These are phyloP conservation scores for Microbotryomycetes sp. DNA, from an alignment of 1,284 basidiomycete species.

Conservation along the genomic window DNA sequence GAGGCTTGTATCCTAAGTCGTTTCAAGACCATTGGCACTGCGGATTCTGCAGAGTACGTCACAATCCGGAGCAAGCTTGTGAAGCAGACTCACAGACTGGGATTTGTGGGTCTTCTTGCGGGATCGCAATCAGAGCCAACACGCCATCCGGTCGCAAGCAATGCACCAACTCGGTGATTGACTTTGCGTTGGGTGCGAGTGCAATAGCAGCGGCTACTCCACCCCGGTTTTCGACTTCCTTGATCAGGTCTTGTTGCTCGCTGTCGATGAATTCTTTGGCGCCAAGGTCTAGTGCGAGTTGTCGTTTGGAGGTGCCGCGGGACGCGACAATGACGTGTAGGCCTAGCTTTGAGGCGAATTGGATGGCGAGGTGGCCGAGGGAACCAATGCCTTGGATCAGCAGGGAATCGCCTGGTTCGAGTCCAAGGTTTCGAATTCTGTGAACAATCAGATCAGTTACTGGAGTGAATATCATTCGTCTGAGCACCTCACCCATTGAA, in stretches of 20 bases:
- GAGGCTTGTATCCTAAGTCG: neutral
- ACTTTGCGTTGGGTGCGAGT: constrained; percentile 39
- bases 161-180: constrained; percentile 37
- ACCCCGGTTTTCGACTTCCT: constrained; percentile 42
- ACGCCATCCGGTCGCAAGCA: constrained; percentile 41
- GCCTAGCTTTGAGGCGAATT: constrained; percentile 19
- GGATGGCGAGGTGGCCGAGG: constrained; percentile 40
- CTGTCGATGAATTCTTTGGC: constrained; percentile 41
- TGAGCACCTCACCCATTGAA: too few relatives aligned
- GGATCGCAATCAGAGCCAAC: constrained; percentile 36
- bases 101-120: neutral
- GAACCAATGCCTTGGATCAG: constrained; percentile 42
- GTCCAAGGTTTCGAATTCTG: too few relatives aligned
- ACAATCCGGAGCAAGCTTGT: too few relatives aligned
- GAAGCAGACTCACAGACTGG: too few relatives aligned
- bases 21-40: neutral
- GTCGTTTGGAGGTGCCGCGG: constrained; percentile 35
- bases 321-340: constrained; percentile 40
- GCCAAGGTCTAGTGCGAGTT: constrained; percentile 42
- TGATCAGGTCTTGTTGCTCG: constrained; percentile 35
- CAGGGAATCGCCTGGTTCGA: too few relatives aligned
- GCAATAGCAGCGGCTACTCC: constrained; percentile 24
- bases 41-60: too few relatives aligned
- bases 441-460: too few relatives aligned
- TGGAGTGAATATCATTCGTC: too few relatives aligned